phyloP scores from a whole-genome alignment of 495 filamentous ascomycete genomes.

The Penicillium antarcticum region DNA sequence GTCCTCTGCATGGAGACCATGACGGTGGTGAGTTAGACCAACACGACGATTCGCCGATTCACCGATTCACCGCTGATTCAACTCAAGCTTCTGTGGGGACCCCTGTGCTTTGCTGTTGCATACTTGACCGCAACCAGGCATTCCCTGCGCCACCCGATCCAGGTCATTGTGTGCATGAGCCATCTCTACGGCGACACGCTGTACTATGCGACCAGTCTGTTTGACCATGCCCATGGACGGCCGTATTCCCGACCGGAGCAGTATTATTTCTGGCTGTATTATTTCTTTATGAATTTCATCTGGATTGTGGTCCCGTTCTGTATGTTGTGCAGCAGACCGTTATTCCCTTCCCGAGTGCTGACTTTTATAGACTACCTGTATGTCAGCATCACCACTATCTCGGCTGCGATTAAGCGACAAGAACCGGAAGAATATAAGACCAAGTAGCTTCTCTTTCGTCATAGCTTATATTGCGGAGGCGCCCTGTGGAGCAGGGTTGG shows the following conservation, averaged over 20 bases:
- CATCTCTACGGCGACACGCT: slow-evolving; percentile 85
- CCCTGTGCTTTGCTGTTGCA: slow-evolving; percentile 69
- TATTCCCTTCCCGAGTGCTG: slow-evolving; percentile 5
- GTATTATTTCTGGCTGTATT: slow-evolving; percentile 88
- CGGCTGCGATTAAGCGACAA: slow-evolving; percentile 42
- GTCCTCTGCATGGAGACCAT: slow-evolving; percentile 83
- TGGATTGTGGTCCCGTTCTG: slow-evolving; percentile 76
- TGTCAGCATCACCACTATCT: slow-evolving; percentile 46
- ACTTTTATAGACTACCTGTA: slow-evolving; percentile 47
- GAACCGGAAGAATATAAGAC: slow-evolving; percentile 36
- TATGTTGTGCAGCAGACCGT: slow-evolving; percentile 28
- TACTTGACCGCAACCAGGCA: slow-evolving; percentile 55
- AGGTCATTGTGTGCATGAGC: slow-evolving; percentile 68
- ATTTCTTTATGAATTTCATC: slow-evolving; percentile 78
- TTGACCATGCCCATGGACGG: slow-evolving; percentile 55
- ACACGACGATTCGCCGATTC: background rate
- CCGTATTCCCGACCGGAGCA: slow-evolving; percentile 72
- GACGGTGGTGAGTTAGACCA: slow-evolving; percentile 62
- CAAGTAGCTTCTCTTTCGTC: slow-evolving; percentile 28
- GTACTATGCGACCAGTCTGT: slow-evolving; percentile 79
- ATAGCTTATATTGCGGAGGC: slow-evolving; percentile 15
- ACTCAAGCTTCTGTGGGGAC: slow-evolving; percentile 67
- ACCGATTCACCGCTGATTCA: slow-evolving; percentile 7
- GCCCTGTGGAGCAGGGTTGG: slow-evolving; percentile 8
- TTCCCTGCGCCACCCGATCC: slow-evolving; percentile 66